phyloP scores from a whole-genome alignment of 2,329 filamentous ascomycete genomes.

The Spiromastix sp. region DNA sequence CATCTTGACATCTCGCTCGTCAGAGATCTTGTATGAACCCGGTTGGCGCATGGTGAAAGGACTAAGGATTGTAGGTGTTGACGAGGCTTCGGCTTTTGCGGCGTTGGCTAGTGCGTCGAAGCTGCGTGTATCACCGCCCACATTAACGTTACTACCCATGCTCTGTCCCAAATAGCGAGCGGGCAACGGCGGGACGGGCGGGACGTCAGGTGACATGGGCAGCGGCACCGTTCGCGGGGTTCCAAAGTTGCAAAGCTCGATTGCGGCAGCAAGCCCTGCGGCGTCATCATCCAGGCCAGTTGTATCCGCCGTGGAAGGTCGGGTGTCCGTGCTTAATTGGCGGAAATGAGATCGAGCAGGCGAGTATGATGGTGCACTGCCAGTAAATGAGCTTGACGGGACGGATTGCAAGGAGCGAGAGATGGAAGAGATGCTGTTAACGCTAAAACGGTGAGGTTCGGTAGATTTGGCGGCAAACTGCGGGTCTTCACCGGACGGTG shows the following conservation, averaged over 20 bases:
- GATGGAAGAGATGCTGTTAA: slow-evolving; percentile 39
- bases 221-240: slow-evolving; percentile 60
- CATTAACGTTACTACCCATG: slow-evolving; percentile 43
- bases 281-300: slow-evolving; percentile 71
- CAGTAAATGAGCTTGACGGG: slow-evolving; percentile 46
- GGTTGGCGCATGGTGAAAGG: slow-evolving; percentile 34
- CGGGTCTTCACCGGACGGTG: slow-evolving; percentile 61
- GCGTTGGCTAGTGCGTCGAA: slow-evolving; percentile 20
- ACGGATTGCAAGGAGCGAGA: slow-evolving; percentile 75
- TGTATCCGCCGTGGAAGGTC: slow-evolving; percentile 69
- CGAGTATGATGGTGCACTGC: slow-evolving; percentile 39
- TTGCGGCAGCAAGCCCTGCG: slow-evolving; percentile 76
- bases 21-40: slow-evolving; percentile 38
- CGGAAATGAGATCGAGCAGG: slow-evolving; percentile 49
- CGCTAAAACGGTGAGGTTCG: slow-evolving; percentile 35
- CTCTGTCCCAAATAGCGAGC: slow-evolving; percentile 60
- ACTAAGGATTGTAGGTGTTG: slow-evolving; percentile 30
- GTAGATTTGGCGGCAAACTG: slow-evolving; percentile 40
- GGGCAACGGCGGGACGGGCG: slow-evolving; percentile 79
- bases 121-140: slow-evolving; percentile 6
- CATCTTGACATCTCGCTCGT: slow-evolving; percentile 56
- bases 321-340: slow-evolving; percentile 63
- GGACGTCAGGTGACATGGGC: slow-evolving; percentile 59
- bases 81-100: slow-evolving; percentile 16
- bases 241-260: slow-evolving; percentile 79